These are phyloP conservation scores for Paramecium tetraurelia DNA, from an alignment of 73 alveolate genomes.

Conservation along the genomic window DNA sequence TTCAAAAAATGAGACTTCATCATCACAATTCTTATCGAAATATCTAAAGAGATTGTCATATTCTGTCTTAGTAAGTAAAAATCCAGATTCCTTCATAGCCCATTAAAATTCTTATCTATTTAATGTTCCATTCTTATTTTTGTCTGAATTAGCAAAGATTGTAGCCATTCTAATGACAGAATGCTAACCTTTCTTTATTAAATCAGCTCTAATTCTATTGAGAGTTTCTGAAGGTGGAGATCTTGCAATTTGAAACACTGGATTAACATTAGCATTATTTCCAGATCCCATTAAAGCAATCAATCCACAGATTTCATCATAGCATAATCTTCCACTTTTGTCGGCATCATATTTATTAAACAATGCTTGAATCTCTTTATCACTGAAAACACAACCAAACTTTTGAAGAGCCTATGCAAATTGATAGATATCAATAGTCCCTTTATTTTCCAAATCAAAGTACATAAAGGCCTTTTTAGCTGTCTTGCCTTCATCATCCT, in stretches of 20 bases:
- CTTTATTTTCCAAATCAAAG: slow-evolving; percentile 73
- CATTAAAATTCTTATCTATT: slow-evolving; percentile 71
- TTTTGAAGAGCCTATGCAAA: slow-evolving; percentile 75
- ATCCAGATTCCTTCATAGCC: slow-evolving; percentile 81
- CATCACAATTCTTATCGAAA: slow-evolving; percentile 75
- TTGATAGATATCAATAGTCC: slow-evolving; percentile 68
- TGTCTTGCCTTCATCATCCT: slow-evolving; percentile 85
- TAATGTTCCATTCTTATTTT: slow-evolving; percentile 56
- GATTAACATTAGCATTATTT: slow-evolving; percentile 82
- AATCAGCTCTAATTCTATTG: slow-evolving; percentile 64
- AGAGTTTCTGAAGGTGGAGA: slow-evolving; percentile 70
- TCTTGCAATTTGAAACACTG: slow-evolving; percentile 72
- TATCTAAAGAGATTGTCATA: slow-evolving; percentile 74
- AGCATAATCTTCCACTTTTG: slow-evolving; percentile 76
- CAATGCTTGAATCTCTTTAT: slow-evolving; percentile 72
- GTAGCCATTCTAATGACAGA: slow-evolving; percentile 71
- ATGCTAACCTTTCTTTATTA: slow-evolving; percentile 71
- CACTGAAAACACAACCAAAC: slow-evolving; percentile 76
- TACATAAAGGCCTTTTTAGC: slow-evolving; percentile 73
- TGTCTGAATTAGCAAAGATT: slow-evolving; percentile 60
- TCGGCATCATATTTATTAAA: slow-evolving; percentile 75
- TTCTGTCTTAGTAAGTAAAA: slow-evolving; percentile 69
- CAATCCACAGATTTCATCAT: slow-evolving; percentile 76
- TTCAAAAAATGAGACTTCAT: slow-evolving; percentile 57
- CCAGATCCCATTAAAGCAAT: slow-evolving; percentile 85